phyloP scores from a whole-genome alignment of 495 filamentous ascomycete species.

The Collariella sp. region DNA sequence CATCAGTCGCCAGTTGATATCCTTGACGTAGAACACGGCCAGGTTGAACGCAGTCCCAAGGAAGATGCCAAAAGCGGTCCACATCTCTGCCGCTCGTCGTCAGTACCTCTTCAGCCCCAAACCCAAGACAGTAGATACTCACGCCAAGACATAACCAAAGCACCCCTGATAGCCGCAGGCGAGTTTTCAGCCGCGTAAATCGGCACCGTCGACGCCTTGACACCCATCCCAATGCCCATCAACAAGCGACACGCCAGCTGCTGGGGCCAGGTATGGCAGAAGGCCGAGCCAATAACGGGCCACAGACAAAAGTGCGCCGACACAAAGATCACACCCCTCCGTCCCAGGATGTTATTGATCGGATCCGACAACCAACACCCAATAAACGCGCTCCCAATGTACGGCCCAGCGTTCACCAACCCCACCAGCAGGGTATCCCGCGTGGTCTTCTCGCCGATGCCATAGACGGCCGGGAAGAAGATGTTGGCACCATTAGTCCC shows the following conservation, averaged over 20 bases:
- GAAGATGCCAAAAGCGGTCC: slow-evolving; percentile 77
- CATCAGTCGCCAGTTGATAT: slow-evolving; percentile 67
- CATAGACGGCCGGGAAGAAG: slow-evolving; percentile 46
- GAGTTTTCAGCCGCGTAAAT: slow-evolving; percentile 71
- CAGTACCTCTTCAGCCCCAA: background rate
- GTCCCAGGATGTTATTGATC: slow-evolving; percentile 56
- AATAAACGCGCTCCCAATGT: slow-evolving; percentile 42
- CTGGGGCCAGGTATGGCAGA: slow-evolving; percentile 53
- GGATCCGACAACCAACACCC: slow-evolving; percentile 66
- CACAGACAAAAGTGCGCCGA: slow-evolving; percentile 56
- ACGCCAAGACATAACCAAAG: slow-evolving; percentile 76
- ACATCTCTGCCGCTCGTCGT: slow-evolving; percentile 43
- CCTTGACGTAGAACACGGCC: slow-evolving; percentile 43
- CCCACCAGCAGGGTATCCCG: slow-evolving; percentile 44
- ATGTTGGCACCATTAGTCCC: slow-evolving; percentile 71
- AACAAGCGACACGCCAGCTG: slow-evolving; percentile 55
- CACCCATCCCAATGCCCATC: slow-evolving; percentile 66
- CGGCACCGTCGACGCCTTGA: slow-evolving; percentile 54
- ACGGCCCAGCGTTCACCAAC: slow-evolving; percentile 45
- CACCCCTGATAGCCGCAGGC: slow-evolving; percentile 65
- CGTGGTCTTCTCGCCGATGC: slow-evolving; percentile 38
- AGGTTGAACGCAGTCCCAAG: slow-evolving; percentile 65
- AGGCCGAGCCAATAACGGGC: slow-evolving; percentile 56
- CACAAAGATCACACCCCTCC: slow-evolving; percentile 60
- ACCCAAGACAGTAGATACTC: slow-evolving; percentile 4